phyloP scores from a whole-genome alignment of 1,139 yeast genomes.

The Suhomyces anneliseae region DNA sequence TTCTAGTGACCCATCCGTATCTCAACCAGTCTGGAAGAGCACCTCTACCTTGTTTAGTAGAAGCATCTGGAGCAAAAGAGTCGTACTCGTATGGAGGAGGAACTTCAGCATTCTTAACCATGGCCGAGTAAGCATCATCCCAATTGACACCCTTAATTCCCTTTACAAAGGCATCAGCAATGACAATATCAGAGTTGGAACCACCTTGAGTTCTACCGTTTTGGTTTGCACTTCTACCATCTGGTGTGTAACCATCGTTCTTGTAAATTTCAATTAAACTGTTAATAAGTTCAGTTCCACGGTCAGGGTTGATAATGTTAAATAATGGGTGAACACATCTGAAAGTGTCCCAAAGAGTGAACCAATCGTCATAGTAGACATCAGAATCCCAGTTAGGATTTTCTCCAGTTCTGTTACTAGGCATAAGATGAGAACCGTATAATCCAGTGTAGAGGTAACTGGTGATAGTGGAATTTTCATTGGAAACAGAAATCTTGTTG shows the following conservation, averaged over 20 bases:
- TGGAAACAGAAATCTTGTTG: slow-evolving; percentile 19
- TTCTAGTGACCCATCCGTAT: slow-evolving; percentile 30
- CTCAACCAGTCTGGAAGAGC: slow-evolving; percentile 34
- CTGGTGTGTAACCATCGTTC: slow-evolving; percentile 40
- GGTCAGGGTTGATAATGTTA: slow-evolving; percentile 27
- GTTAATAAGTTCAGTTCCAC: slow-evolving; percentile 33
- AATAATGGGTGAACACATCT: slow-evolving; percentile 34
- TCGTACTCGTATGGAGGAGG: slow-evolving; percentile 29
- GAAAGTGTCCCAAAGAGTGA: slow-evolving; percentile 43
- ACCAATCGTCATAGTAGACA: slow-evolving; percentile 40
- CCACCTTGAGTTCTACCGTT: slow-evolving; percentile 45
- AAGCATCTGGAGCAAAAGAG: slow-evolving; percentile 27
- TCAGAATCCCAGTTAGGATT: slow-evolving; percentile 29
- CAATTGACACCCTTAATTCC: slow-evolving; percentile 27
- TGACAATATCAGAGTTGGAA: slow-evolving; percentile 38
- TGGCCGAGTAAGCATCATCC: slow-evolving; percentile 33
- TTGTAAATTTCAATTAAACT: slow-evolving; percentile 30
- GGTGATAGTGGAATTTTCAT: slow-evolving; percentile 23
- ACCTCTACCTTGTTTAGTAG: slow-evolving; percentile 32
- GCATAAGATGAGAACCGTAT: slow-evolving; percentile 36
- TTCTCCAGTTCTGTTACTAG: slow-evolving; percentile 39
- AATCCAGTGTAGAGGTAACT: slow-evolving; percentile 29
- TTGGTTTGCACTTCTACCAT: slow-evolving; percentile 39
- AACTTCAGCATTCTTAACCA: slow-evolving; percentile 39
- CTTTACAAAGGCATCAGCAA: slow-evolving; percentile 40